Conservation (phyloP, 257 asterid genomes). For the Euphrasia confusa region DNA sequence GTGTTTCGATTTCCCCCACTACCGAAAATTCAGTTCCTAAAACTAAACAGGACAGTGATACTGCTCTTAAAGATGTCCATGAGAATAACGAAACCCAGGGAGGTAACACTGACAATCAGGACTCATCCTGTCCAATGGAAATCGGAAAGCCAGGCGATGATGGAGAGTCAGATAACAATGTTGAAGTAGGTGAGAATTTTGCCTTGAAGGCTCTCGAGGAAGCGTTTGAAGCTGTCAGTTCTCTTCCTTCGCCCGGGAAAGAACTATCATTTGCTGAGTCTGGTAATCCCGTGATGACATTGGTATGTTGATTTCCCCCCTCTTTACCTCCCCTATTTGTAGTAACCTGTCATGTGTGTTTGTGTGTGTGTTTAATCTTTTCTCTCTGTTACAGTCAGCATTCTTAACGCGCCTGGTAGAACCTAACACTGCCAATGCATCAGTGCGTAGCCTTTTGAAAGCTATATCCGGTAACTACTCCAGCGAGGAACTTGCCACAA, state of each 20-base stretch:
- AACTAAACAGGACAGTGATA: constrained; percentile 31
- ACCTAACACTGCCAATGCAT: constrained; percentile 67
- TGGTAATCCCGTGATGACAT: constrained; percentile 90
- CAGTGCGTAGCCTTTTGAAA: constrained; percentile 67
- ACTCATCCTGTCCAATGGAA: constrained; percentile 51
- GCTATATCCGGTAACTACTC: constrained; percentile 48
- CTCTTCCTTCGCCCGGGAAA: constrained; percentile 59
- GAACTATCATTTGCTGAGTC: constrained; percentile 71
- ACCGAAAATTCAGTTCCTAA: constrained; percentile 35
- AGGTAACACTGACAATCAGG: constrained; percentile 40
- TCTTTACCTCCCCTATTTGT: constrained; percentile 7
- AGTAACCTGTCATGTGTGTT: too few species aligned
- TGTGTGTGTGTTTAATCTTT: not conserved
- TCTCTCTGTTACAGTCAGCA: constrained; percentile 57
- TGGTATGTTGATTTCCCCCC: constrained; percentile 53
- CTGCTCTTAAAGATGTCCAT: constrained; percentile 43
- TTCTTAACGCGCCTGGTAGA: constrained; percentile 82
- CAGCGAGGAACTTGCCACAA: constrained; percentile 76
- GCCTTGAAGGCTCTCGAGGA: constrained; percentile 82
- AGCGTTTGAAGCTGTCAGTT: constrained; percentile 83
- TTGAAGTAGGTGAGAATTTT: constrained; percentile 43
- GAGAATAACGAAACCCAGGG: constrained; percentile 47
- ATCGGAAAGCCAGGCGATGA: constrained; percentile 50
- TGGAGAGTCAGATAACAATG: constrained; percentile 32
- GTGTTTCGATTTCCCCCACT: constrained; percentile 34